Evolutionary conservation across 768 basidiomycete species (phyloP).

Genomic region (Rubroboletus pulcherrimus): DNA sequence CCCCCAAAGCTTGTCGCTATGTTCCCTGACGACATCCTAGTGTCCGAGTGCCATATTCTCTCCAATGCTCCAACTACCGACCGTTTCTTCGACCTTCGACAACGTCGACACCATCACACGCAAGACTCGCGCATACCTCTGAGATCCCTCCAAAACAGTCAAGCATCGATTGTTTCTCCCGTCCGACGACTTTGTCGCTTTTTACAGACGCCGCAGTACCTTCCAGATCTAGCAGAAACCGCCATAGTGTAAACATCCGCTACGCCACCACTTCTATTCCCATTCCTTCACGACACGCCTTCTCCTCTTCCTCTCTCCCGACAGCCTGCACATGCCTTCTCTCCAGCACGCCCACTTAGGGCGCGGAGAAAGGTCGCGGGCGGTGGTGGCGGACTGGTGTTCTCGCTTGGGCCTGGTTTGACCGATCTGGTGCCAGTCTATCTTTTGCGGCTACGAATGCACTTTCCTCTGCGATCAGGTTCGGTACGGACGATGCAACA

Average conservation of each 20-base stretch:
- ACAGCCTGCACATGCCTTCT: slow-evolving; percentile 10
- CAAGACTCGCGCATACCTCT: slow-evolving; percentile 1
- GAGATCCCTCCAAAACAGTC: background rate
- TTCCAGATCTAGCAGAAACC: background rate
- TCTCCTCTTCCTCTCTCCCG: background rate
- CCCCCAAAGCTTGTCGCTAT: too few relatives aligned
- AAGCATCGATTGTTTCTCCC: background rate
- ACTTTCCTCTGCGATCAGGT: background rate
- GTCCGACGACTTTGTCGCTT: background rate
- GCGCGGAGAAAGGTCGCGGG: slow-evolving; percentile 13
- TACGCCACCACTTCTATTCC: background rate
- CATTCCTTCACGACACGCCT: background rate
- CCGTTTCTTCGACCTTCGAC: background rate
- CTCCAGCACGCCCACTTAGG: slow-evolving; percentile 16
- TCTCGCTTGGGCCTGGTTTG: background rate
- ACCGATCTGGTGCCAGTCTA: background rate
- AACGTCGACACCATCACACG: background rate
- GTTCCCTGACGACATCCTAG: too few relatives aligned
- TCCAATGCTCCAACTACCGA: background rate
- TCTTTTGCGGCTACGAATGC: background rate
- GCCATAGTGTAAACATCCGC: background rate
- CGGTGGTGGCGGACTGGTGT: background rate
- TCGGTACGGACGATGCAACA: background rate
- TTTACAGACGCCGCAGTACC: background rate
- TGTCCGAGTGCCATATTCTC: too few relatives aligned